Conservation (phyloP, 1,284 basidiomycete genomes). For the Xerocomus amazonicus region DNA sequence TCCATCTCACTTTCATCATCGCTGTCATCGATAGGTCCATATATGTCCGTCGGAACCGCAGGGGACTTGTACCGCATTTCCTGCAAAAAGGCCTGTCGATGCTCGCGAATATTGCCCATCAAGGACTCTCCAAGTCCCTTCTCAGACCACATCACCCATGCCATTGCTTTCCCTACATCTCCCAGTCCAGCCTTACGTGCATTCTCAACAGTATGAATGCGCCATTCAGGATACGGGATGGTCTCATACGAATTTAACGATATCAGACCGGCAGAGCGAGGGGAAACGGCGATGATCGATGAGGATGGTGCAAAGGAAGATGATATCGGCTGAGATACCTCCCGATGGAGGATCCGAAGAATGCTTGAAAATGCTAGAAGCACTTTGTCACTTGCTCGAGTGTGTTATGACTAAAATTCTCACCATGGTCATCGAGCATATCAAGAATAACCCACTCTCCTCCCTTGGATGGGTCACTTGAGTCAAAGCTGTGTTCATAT, state of each 20-base stretch:
- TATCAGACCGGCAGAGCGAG: conserved; percentile 2
- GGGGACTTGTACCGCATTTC: conserved; percentile 18
- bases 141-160: conserved; percentile 41
- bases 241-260: conserved; percentile 31
- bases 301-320: conserved; percentile 46
- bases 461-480: conserved; percentile 7
- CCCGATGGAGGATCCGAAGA: conserved; percentile 58
- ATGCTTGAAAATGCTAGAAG: conserved; percentile 50
- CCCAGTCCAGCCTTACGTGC: conserved; percentile 57
- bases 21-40: conserved; percentile 32
- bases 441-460: conserved; percentile 59
- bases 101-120: conserved; percentile 22
- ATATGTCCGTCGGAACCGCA: conserved; percentile 1
- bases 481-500: background rate
- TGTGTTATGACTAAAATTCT: background rate
- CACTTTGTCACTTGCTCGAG: background rate
- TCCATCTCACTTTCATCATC: conserved; percentile 52
- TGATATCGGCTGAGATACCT: conserved; percentile 38
- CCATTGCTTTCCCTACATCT: conserved; percentile 49
- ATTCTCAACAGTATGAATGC: conserved; percentile 42
- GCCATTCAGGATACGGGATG: conserved; percentile 63
- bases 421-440: conserved; percentile 52
- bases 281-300: conserved; percentile 26
- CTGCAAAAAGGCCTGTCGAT: conserved; percentile 18
- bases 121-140: conserved; percentile 20